Base-by-base conservation (phyloP, 345 rosid genomes). In the Viola odorata region DNA sequence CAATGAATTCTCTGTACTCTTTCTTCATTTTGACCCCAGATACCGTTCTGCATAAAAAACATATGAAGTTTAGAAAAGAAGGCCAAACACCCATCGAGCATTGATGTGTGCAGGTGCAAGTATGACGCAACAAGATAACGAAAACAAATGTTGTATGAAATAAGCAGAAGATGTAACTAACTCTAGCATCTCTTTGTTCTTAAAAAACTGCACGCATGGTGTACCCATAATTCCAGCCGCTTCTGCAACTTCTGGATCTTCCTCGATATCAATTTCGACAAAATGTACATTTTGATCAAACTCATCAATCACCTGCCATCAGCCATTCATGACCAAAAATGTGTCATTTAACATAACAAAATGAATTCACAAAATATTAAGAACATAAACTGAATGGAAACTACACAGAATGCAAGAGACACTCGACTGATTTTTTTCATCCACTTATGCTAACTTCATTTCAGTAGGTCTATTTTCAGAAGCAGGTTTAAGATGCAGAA, bases 151-250 rank as follows among this genome's bases (percentile, higher is more conserved):
- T 23, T 23, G 32, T 23, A 23, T 23, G 32, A 23, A 23, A 23
- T 2, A 2, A 44, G 47, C 17, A 55, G 12, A 53, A 23, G 36
- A 23, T 8, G 15, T 41, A 45, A 58, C 82, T n/a, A n/a, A 91
- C 96, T 82, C 82, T 73, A 89, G 71, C 92, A 89, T 85, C 70
- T 92, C 96, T 79, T 87, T 92, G 70, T 85, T 82, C 81, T 92
- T 89, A 80, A 85, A 92, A 72, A 89, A 94, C 75, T 94, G 97
- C 67, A 94, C 97, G 11, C 96, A 89, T 6, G 97, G 97, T 13
- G 97, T 89, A 44, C 99, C 97, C 97, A 92, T 92, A 50, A 92
- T 92, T 70, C 83, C 96, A 45, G 97, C 99, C 38, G 96, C 95
- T 78, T 94, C 95, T 57, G 97, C 95, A 66, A 94, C 78, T 72